Percentiles rank a stretch among this genome's conserved stretches.
These are phyloP conservation scores for Boechera divaricarpa DNA, from an alignment of 345 rosid species.

Conservation along the genomic window DNA sequence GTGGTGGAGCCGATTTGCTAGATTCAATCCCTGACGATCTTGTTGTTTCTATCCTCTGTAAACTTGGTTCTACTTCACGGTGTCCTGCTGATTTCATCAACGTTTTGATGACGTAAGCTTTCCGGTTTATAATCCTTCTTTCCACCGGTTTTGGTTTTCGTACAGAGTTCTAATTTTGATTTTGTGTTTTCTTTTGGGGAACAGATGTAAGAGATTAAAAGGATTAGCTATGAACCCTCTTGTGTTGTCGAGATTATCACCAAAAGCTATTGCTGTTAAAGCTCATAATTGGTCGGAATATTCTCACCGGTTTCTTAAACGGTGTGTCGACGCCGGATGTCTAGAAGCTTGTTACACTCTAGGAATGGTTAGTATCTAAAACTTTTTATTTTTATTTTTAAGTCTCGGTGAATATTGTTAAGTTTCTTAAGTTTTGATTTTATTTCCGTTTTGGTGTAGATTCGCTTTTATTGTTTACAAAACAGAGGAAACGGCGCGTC, in stretches of 20 bases:
- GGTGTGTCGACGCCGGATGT: conserved; percentile 86
- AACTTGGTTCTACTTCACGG: conserved; percentile 61
- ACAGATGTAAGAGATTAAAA: conserved; percentile 89
- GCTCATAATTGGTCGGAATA: conserved; percentile 85
- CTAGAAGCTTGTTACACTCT: conserved; percentile 92
- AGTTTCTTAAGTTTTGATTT: not conserved
- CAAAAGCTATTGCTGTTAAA: conserved; percentile 58
- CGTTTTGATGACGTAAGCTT: conserved; percentile 69
- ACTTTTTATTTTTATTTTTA: not conserved
- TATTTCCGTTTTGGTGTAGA: conserved; percentile 48
- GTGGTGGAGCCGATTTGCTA: conserved; percentile 50
- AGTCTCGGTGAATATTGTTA: not conserved
- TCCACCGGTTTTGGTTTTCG: not conserved
- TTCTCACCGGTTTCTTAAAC: conserved; percentile 78
- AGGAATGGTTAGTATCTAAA: conserved; percentile 70
- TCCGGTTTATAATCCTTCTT: not conserved
- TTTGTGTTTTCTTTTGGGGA: conserved; percentile 25
- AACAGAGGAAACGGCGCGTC: conserved; percentile 89
- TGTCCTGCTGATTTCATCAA: conserved; percentile 78
- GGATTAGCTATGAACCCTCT: conserved; percentile 58
- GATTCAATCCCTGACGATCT: conserved; percentile 86
- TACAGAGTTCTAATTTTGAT: not conserved
- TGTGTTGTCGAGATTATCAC: conserved; percentile 70
- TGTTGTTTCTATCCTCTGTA: conserved; percentile 65
- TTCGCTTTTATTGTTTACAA: conserved; percentile 88